Evolutionary conservation across 2,329 filamentous ascomycete species (phyloP).

Genomic region (Penicillium sp.): DNA sequence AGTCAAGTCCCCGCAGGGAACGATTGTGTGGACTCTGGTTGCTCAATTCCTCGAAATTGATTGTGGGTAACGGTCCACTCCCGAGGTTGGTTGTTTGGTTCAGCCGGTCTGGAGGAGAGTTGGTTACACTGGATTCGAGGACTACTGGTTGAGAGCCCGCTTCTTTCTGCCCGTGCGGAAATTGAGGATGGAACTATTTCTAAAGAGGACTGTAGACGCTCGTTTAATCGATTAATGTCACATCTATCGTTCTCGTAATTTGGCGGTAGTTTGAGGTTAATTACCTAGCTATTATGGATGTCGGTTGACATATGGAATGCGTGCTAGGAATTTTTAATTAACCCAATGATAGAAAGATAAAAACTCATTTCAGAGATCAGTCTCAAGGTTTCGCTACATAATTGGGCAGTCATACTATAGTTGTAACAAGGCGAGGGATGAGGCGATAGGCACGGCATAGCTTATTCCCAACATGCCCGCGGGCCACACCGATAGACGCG

Average conservation of each 20-base stretch:
- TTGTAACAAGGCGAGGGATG: background rate
- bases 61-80: conserved; percentile 21
- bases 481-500: conserved; percentile 16
- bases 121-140: background rate
- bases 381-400: background rate
- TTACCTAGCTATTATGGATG: background rate
- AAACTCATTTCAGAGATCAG: background rate
- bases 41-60: conserved; percentile 27
- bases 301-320: too few species aligned
- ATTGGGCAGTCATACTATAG: background rate
- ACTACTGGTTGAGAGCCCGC: background rate
- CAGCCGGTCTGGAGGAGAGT: background rate
- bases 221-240: background rate
- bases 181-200: background rate
- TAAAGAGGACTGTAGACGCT: background rate
- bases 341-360: background rate
- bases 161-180: background rate
- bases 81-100: background rate
- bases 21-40: conserved; percentile 4
- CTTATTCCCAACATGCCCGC: background rate
- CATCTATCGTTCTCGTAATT: background rate
- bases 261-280: background rate
- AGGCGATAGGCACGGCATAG: conserved; percentile 1
- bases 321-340: background rate
- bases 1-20: background rate